Base-by-base conservation (phyloP, 371 early-diverging fungal genomes). In the Apophysomyces sp. region DNA sequence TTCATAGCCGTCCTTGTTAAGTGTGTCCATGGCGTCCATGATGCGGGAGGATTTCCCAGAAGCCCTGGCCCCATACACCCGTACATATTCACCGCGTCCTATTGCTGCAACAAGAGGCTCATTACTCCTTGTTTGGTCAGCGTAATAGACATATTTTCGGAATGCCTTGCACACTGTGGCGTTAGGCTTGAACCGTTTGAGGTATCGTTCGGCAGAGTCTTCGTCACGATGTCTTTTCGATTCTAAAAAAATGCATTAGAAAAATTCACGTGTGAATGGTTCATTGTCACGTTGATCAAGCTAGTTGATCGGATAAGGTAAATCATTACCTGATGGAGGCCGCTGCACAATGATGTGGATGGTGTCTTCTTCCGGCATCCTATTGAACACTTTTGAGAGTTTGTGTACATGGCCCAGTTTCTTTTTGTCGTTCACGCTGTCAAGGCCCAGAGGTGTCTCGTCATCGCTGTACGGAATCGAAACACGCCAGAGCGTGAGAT, bases 1-100 rank as follows among this genome's bases (percentile, higher is more conserved):
- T 28, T 63, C 52, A 30, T 26, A 63, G 40, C 52, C 58, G 24
- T 7, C 57, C 54, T 27, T 13, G 21, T 13, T 39, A 28, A 63
- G 63, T 13, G 36, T 39, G 12, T 57, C 39, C 53, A 63, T 63
- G 6, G 63, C 63, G 36, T 63, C 63, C 34, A 63, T 34, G n/a
- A 63, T 58, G 13, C 63, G 63, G 15, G 63, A 58, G 26, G 63
- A 63, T 40, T 63, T 63, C 28, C 63, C 63, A 9, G 63, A 63
- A 5, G 63, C 63, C 41, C 63, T 57, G 37, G 63, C 12, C 31
- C 63, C 58, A 58, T 52, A 52, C 39, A 63, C 39, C 32, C 53
- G 58, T 52, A 63, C 58, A 36, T 52, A 63, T 34, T 37, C 30
- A 36, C 63, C 58, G 24, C 36, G 2, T 34, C 6, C 16, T 49